phyloP scores from a whole-genome alignment of 2,329 filamentous ascomycete genomes.

The Penicillium italicum region DNA sequence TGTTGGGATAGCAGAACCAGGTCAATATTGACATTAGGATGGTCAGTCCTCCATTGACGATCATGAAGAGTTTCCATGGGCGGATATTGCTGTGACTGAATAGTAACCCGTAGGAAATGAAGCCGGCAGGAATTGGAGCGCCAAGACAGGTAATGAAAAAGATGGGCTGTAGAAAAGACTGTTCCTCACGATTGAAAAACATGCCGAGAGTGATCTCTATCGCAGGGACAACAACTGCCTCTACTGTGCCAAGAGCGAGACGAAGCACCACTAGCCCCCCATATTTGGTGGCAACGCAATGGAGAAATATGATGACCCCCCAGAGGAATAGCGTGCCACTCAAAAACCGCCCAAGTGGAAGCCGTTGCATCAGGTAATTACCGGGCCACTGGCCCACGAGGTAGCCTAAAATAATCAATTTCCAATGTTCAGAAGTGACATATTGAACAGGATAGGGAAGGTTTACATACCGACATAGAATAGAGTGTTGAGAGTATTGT shows the following conservation, averaged over 20 bases:
- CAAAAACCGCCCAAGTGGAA: not conserved
- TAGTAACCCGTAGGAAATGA: not conserved
- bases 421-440: not conserved
- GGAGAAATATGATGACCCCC: not conserved
- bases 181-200: not conserved
- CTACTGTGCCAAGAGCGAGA: not conserved
- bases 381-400: not conserved
- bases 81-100: not conserved
- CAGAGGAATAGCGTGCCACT: not conserved
- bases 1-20: not conserved
- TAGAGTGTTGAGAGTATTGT: not conserved
- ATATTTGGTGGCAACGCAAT: not conserved
- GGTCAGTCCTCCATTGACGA: not conserved
- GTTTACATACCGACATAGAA: not conserved
- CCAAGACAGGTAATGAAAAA: not conserved
- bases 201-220: not conserved
- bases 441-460: not conserved
- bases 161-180: not conserved
- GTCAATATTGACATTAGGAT: not conserved
- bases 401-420: not conserved
- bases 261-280: not conserved
- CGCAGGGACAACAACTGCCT: not conserved
- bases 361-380: not conserved
- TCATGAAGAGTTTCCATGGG: not conserved
- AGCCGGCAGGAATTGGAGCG: not conserved